Evolutionary conservation across 331 rosid species (phyloP).

Genomic region (Rosa hybrid): DNA sequence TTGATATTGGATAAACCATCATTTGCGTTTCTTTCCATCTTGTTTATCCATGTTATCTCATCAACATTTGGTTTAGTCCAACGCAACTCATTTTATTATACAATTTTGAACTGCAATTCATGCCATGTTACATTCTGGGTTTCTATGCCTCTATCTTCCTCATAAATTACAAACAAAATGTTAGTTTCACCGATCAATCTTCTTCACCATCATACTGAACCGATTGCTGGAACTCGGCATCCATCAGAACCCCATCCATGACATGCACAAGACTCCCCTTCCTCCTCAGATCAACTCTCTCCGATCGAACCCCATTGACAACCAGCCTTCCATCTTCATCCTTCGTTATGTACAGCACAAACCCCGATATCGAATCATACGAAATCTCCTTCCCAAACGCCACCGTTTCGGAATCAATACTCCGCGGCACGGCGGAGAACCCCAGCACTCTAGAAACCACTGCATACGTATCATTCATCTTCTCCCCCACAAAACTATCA

Average conservation of each 20-base stretch:
- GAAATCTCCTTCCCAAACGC: constrained; percentile 39
- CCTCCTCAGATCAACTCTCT: constrained; percentile 55
- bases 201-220: constrained; percentile 50
- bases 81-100: background rate
- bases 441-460: constrained; percentile 64
- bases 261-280: constrained; percentile 57
- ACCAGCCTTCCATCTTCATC: constrained; percentile 59
- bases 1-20: background rate
- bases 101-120: background rate
- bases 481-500: constrained; percentile 49
- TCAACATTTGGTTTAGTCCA: background rate
- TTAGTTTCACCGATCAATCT: constrained; percentile 18
- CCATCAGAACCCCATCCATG: constrained; percentile 85
- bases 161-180: background rate
- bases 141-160: background rate
- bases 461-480: constrained; percentile 68
- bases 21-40: background rate
- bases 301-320: constrained; percentile 67
- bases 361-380: constrained; percentile 81
- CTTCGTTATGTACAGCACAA: constrained; percentile 51
- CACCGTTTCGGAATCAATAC: constrained; percentile 40
- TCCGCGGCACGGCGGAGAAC: constrained; percentile 69
- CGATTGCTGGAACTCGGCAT: constrained; percentile 69
- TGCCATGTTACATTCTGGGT: background rate
- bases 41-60: background rate